Conservation (phyloP, 805 yeast species). For the Ogataea nakhonphanomensis region DNA sequence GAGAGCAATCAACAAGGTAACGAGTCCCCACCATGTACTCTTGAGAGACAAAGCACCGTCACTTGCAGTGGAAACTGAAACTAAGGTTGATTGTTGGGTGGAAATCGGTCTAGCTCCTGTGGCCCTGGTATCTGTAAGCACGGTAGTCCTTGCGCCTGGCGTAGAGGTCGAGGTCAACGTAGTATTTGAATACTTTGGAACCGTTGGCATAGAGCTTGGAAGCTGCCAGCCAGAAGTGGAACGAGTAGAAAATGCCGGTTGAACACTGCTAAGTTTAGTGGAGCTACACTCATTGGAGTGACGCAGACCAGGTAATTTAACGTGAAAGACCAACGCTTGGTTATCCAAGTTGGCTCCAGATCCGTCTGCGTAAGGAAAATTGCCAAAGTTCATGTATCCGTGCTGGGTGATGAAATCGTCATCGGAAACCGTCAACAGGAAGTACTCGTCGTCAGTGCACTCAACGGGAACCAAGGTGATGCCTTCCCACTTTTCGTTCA, state of each 20-base stretch:
- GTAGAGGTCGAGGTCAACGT: background rate
- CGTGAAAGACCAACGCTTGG: slow-evolving; percentile 30
- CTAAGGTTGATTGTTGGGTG: background rate
- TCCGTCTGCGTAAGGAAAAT: slow-evolving; percentile 22
- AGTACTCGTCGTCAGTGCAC: slow-evolving; percentile 31
- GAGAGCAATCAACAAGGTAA: slow-evolving; percentile 6
- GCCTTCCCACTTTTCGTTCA: slow-evolving; percentile 36
- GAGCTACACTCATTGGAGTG: slow-evolving; percentile 1
- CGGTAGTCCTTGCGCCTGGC: background rate
- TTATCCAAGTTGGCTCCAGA: slow-evolving; percentile 29
- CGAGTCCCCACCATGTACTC: background rate
- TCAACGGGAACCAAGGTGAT: slow-evolving; percentile 30
- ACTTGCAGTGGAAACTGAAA: background rate
- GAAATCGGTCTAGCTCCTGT: background rate
- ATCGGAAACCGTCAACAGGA: slow-evolving; percentile 26
- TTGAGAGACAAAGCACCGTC: background rate
- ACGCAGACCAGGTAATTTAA: slow-evolving; percentile 27
- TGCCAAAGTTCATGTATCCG: slow-evolving; percentile 29
- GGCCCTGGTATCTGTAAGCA: no score
- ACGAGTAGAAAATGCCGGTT: slow-evolving; percentile 1
- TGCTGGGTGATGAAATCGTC: slow-evolving; percentile 33
- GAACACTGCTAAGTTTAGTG: background rate
- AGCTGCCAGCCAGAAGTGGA: background rate
- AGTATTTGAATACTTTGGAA: background rate
- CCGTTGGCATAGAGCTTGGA: no score